Percentiles rank a stretch among this genome's conserved stretches.
These are phyloP conservation scores for Xerocomus spinulosus DNA, from an alignment of 768 basidiomycete genomes.

Conservation along the genomic window DNA sequence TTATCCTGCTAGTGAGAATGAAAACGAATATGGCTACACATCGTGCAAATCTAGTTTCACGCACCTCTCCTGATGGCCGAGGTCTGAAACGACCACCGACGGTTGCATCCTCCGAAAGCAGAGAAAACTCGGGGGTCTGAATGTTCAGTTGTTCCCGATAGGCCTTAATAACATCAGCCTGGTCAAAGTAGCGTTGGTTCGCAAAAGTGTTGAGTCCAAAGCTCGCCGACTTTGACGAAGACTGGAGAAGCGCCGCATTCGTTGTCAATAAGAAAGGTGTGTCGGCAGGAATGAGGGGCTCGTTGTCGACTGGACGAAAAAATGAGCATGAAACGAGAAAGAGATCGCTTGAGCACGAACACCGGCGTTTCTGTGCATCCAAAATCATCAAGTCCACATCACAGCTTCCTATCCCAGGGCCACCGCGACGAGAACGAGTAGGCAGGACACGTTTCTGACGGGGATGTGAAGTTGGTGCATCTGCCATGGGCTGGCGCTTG, in stretches of 20 bases:
- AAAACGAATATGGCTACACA: conserved; percentile 7
- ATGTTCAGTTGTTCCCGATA: conserved; percentile 67
- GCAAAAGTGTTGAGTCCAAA: conserved; percentile 52
- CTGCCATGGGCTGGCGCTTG: conserved; percentile 28
- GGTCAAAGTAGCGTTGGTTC: conserved; percentile 73
- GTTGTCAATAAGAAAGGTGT: conserved; percentile 74
- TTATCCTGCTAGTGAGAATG: conserved; percentile 36
- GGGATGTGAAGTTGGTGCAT: conserved; percentile 35
- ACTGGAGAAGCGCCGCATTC: conserved; percentile 48
- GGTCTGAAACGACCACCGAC: conserved; percentile 70
- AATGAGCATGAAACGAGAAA: conserved; percentile 17
- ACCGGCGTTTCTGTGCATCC: conserved; percentile 71
- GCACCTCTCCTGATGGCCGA: conserved; percentile 64
- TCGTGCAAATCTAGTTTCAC: conserved; percentile 26
- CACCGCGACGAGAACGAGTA: conserved; percentile 73
- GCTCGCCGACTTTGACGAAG: conserved; percentile 35
- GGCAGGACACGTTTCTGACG: conserved; percentile 79
- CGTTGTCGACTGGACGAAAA: conserved; percentile 53
- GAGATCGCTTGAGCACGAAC: conserved; percentile 43
- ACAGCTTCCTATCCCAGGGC: conserved; percentile 73
- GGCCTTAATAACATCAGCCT: conserved; percentile 68
- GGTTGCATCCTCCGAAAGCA: conserved; percentile 44
- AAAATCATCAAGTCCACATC: conserved; percentile 81
- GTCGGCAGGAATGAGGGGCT: conserved; percentile 62
- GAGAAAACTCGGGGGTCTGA: conserved; percentile 69